phyloP scores from a whole-genome alignment of 805 yeast species.

The Candida maris region DNA sequence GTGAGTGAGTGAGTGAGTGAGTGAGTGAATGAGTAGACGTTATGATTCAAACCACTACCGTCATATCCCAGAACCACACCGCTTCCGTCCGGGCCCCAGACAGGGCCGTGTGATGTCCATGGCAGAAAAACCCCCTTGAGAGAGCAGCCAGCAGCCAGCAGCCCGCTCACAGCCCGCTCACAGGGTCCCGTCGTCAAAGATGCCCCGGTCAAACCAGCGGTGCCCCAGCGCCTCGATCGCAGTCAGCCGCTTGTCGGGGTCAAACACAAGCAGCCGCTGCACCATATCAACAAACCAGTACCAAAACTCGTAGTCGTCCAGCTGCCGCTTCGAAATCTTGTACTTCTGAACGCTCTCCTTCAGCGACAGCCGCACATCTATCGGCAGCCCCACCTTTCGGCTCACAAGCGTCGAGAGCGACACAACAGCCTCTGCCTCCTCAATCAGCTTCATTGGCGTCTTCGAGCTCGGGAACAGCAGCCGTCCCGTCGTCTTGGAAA shows the following conservation, averaged over 20 bases:
- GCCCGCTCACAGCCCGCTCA: too few relatives aligned
- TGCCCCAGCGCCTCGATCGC: constrained; percentile 55
- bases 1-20: too few relatives aligned
- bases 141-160: too few relatives aligned
- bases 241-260: constrained; percentile 47
- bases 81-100: too few relatives aligned
- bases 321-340: constrained; percentile 37
- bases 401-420: constrained; percentile 28
- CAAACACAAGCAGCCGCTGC: constrained; percentile 45
- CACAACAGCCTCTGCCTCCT: constrained; percentile 33
- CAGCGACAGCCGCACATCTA: constrained; percentile 20
- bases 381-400: constrained; percentile 27
- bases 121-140: too few relatives aligned
- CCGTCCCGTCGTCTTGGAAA: constrained; percentile 28
- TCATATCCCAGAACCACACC: too few relatives aligned
- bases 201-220: constrained; percentile 73
- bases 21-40: too few relatives aligned
- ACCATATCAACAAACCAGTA: constrained; percentile 60
- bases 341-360: constrained; percentile 24
- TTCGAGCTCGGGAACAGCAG: constrained; percentile 34
- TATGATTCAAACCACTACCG: too few relatives aligned
- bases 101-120: too few relatives aligned
- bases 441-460: constrained; percentile 35
- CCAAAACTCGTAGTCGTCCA: constrained; percentile 78
- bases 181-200: constrained; percentile 50